phyloP scores from a whole-genome alignment of 106 monocot genomes.

The Ottelia alismoides region DNA sequence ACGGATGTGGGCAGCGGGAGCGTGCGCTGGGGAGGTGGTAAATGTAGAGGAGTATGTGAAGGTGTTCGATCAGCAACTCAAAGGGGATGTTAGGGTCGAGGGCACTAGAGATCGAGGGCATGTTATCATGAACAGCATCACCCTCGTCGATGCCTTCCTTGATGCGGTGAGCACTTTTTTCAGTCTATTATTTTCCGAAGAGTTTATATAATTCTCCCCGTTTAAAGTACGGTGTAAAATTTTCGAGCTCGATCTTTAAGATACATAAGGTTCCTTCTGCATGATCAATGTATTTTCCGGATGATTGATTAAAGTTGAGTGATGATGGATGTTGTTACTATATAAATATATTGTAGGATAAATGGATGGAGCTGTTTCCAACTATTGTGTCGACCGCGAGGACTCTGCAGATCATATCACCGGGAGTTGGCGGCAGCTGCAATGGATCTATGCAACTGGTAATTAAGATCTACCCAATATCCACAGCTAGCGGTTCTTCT shows the following conservation, averaged over 20 bases:
- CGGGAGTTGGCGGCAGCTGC: conserved; percentile 55
- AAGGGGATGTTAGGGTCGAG: conserved; percentile 36
- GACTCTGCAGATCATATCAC: conserved; percentile 63
- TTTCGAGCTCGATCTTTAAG: no score
- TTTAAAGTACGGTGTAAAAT: no score
- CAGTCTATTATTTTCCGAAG: no score
- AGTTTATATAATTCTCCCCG: no score
- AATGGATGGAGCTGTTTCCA: conserved; percentile 95
- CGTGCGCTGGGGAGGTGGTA: conserved; percentile 22
- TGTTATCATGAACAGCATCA: conserved; percentile 94
- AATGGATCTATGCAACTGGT: conserved; percentile 89
- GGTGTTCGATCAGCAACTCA: conserved; percentile 27
- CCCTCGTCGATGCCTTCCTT: conserved; percentile 77
- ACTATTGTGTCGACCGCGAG: conserved; percentile 66
- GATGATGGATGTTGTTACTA: no score
- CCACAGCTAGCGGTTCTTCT: background rate
- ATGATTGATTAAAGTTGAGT: no score
- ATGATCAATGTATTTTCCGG: no score
- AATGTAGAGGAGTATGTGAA: conserved; percentile 45
- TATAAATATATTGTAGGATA: conserved; percentile 71
- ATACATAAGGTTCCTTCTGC: no score
- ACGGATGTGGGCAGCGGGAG: conserved; percentile 46
- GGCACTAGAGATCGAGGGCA: conserved; percentile 55
- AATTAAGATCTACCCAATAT: background rate
- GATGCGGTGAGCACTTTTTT: conserved; percentile 68